Percentiles rank a stretch among this genome's conserved stretches.
phyloP scores from a whole-genome alignment of 495 filamentous ascomycete genomes.

The Durotheca rogersii region DNA sequence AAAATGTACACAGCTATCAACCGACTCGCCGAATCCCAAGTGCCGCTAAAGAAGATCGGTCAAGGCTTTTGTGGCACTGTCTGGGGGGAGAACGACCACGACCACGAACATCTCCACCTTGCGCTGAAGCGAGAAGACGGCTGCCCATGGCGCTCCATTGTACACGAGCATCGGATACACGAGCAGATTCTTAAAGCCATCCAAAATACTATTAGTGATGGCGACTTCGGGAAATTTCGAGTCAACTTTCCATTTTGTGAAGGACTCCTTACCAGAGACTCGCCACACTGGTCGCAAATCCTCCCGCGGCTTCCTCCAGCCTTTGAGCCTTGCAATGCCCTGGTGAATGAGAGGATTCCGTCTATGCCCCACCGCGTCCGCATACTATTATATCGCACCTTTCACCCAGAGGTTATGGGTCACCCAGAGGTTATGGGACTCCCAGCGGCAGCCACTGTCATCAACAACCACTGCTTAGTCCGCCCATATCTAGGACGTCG shows the following conservation, averaged over 20 bases:
- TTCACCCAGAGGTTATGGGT: slow-evolving; percentile 27
- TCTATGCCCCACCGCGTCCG: slow-evolving; percentile 34
- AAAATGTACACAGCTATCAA: no score
- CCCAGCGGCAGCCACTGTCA: no score
- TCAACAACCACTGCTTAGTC: slow-evolving; percentile 49
- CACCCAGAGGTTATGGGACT: no score
- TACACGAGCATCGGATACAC: neutral
- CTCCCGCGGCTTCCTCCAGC: slow-evolving; percentile 17
- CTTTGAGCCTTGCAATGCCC: slow-evolving; percentile 39
- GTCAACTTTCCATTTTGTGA: no score
- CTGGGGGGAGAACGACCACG: neutral
- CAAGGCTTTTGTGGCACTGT: slow-evolving; percentile 1
- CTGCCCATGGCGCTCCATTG: neutral
- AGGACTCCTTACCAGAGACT: no score
- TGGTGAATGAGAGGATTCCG: slow-evolving; percentile 45
- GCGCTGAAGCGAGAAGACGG: slow-evolving; percentile 1
- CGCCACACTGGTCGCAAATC: no score
- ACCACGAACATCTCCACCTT: no score
- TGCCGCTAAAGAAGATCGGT: no score
- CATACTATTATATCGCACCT: slow-evolving; percentile 36
- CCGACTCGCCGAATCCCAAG: no score
- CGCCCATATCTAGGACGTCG: slow-evolving; percentile 49
- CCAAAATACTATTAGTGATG: neutral
- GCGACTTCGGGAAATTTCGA: slow-evolving; percentile 2
- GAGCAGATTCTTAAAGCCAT: neutral